Evolutionary conservation across 1,139 yeast genomes (phyloP).

Genomic region (Geotrichum klebahnii): DNA sequence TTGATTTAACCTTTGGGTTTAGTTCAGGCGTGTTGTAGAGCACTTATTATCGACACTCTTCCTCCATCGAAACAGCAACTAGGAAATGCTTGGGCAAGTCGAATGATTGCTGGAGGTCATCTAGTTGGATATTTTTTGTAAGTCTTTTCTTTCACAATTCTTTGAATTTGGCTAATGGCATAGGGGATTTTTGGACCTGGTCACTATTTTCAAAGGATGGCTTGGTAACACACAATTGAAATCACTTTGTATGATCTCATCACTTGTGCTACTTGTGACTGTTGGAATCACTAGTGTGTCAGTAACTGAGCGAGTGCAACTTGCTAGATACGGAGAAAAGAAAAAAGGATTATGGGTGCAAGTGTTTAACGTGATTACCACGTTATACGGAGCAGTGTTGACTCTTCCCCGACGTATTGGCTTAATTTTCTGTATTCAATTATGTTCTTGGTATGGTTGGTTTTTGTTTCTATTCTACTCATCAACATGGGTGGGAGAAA

Average conservation of each 20-base stretch:
- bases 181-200: conserved; percentile 45
- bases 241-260: conserved; percentile 46
- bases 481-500: conserved; percentile 43
- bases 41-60: conserved; percentile 55
- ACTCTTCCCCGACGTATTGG: conserved; percentile 31
- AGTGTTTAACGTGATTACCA: conserved; percentile 24
- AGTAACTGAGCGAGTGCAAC: conserved; percentile 30
- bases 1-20: conserved; percentile 27
- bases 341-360: conserved; percentile 16
- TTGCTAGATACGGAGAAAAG: conserved; percentile 18
- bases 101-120: conserved; percentile 59
- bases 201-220: conserved; percentile 38
- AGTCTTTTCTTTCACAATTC: neutral
- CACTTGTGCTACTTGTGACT: conserved; percentile 41
- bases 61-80: conserved; percentile 51
- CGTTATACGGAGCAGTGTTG: conserved; percentile 25
- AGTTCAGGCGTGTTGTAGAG: conserved; percentile 58
- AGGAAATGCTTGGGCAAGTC: conserved; percentile 71
- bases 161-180: no score
- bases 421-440: conserved; percentile 36
- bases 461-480: conserved; percentile 41
- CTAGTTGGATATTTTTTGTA: conserved; percentile 49
- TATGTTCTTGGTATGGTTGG: conserved; percentile 43
- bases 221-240: conserved; percentile 52
- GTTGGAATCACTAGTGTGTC: conserved; percentile 44